Percentiles rank a stretch among this genome's conserved stretches.
These are phyloP conservation scores for Angomonas ambiguus DNA, from an alignment of 208 protist genomes.

Conservation along the genomic window DNA sequence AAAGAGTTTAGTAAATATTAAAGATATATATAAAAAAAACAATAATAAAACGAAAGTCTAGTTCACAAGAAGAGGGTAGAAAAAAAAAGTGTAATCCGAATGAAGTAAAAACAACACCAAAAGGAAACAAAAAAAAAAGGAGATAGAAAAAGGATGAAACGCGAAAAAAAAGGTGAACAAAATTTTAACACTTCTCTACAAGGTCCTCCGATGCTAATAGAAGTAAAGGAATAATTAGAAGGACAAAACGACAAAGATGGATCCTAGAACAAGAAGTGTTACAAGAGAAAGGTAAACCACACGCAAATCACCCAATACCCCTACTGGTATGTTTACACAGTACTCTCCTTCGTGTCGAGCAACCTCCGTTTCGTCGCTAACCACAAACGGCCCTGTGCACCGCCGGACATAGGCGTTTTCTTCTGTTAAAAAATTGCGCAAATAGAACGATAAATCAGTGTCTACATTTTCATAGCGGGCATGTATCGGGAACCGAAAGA, in stretches of 20 bases:
- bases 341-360: not conserved
- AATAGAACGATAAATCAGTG: not conserved
- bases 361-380: not conserved
- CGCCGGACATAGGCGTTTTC: not conserved
- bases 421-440: not conserved
- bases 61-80: no score
- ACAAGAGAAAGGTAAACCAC: not conserved
- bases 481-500: not conserved
- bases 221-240: no score
- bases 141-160: no score
- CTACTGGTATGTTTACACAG: not conserved
- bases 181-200: no score
- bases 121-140: no score
- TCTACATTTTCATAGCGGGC: not conserved
- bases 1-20: no score
- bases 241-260: not conserved
- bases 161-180: no score
- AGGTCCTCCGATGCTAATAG: no score
- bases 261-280: not conserved
- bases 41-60: no score
- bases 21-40: no score
- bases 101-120: no score
- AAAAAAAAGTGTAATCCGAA: no score
- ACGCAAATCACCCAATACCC: not conserved
- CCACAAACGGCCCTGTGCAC: not conserved